These are phyloP conservation scores for Trichoderma endophyticum DNA, from an alignment of 2,329 filamentous ascomycete genomes.

Conservation along the genomic window DNA sequence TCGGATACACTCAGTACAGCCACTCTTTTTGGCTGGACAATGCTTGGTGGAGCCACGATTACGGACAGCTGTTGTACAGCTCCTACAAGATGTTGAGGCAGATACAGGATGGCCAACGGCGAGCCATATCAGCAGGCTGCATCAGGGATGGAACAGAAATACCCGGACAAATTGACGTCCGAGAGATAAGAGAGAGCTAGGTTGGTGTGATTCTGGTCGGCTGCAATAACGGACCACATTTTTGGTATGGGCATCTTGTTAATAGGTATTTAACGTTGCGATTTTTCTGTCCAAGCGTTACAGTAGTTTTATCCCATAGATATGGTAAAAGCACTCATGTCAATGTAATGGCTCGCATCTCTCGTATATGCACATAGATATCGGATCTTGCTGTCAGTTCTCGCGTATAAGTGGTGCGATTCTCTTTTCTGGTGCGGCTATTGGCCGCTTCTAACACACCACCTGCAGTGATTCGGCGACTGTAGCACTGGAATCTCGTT, in stretches of 20 bases:
- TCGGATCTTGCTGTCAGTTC: neutral
- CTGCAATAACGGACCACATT: neutral
- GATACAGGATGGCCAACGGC: neutral
- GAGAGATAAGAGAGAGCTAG: neutral
- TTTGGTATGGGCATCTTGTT: neutral
- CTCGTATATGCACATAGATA: neutral
- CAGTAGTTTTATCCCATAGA: neutral
- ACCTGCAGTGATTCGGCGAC: neutral
- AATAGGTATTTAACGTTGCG: neutral
- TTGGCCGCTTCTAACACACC: neutral
- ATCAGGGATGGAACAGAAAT: neutral
- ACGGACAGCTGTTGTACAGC: neutral
- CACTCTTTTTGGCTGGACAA: neutral
- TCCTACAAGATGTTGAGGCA: neutral
- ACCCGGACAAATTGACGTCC: neutral
- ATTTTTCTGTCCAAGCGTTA: neutral
- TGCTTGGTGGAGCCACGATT: constrained; percentile 2
- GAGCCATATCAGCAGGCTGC: neutral
- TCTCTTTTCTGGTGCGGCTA: too few species aligned
- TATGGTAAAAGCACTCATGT: neutral
- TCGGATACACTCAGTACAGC: neutral
- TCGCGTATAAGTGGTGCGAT: neutral
- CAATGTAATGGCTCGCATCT: neutral
- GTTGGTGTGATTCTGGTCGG: neutral
- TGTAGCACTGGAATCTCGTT: neutral